These are phyloP conservation scores for Phaffomyces opuntiae DNA, from an alignment of 805 yeast species.

Conservation along the genomic window DNA sequence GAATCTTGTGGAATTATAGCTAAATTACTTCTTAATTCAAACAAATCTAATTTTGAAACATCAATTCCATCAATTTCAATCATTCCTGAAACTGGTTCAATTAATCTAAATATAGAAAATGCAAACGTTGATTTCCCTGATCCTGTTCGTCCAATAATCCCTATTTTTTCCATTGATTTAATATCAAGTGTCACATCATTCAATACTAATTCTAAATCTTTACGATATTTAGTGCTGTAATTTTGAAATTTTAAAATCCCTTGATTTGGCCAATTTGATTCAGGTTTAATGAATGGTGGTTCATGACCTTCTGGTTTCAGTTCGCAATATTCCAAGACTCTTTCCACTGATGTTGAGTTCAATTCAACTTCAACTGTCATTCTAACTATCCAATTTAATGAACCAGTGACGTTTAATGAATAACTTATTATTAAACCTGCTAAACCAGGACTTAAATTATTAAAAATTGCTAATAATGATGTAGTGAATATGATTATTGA, in stretches of 20 bases:
- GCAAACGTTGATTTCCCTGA: conserved; percentile 67
- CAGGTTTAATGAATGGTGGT: conserved; percentile 40
- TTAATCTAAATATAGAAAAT: conserved; percentile 51
- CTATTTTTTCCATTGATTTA: conserved; percentile 53
- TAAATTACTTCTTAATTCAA: conserved; percentile 47
- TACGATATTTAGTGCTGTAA: conserved; percentile 54
- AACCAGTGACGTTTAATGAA: conserved; percentile 48
- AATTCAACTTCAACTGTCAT: conserved; percentile 58
- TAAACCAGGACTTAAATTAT: conserved; percentile 49
- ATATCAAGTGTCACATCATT: conserved; percentile 39
- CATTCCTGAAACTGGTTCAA: conserved; percentile 50
- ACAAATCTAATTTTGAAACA: conserved; percentile 43
- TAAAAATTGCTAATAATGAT: conserved; percentile 37
- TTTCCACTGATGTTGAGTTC: conserved; percentile 58
- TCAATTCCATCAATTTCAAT: conserved; percentile 51
- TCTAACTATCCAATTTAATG: conserved; percentile 51
- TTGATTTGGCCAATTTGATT: conserved; percentile 44
- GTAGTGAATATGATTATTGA: conserved; percentile 46
- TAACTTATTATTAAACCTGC: conserved; percentile 62
- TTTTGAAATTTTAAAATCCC: conserved; percentile 45
- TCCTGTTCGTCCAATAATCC: conserved; percentile 74
- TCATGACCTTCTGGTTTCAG: conserved; percentile 40
- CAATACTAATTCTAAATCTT: conserved; percentile 52
- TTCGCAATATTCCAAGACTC: conserved; percentile 53
- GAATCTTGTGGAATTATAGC: conserved; percentile 68